Evolutionary conservation across 106 monocot genomes (phyloP), one percentile per base, ranked within the genome.

Genomic region (Dendrobium chrysotoxum): DNA sequence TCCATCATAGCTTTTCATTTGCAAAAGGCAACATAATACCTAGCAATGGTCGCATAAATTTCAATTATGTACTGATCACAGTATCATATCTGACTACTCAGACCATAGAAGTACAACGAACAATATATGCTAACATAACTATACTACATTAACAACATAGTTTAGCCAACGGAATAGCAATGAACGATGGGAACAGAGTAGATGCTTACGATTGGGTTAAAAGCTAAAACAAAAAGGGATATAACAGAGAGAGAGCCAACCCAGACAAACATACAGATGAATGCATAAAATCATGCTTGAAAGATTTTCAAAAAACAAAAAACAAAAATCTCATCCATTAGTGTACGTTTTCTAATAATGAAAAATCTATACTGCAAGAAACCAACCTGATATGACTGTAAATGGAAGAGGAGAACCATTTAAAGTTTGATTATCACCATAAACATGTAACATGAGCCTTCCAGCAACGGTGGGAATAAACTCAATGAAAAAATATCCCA

Each of bases 381-480:
- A 82, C 86, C 35, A 54, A 96, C 96, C 96, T 93, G 93, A 84
- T 81, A 86, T 90, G 54, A 93, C 88, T 1, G 58, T 58, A 76
- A 92, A 90, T 53, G 81, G 75, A 13, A 96, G 80, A 46, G 93
- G 96, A 75, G 90, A 90, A 20, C 86, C 88, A 5, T 82, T 87
- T 78, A 96, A 66, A 54, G 75, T 86, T 53, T 73, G 81, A 55
- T 92, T 89, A 76, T 87, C 88, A 85, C 86, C 85, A 72, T 75
- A 71, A 8, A 89, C 83, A 77, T 89, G 84, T 55, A 93, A 86
- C 4, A 87, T 68, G 65, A 91, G 84, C 61, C 58, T 81, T 76
- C 93, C 96, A 76, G 93, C 84, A 57, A 80, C 67, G 7, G 28
- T 78, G 16, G 90, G 88, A 67, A 82, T 50, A 77, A 96, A 93